Evolutionary conservation across 768 basidiomycete species (phyloP).

Genomic region (Boletus bicolor): DNA sequence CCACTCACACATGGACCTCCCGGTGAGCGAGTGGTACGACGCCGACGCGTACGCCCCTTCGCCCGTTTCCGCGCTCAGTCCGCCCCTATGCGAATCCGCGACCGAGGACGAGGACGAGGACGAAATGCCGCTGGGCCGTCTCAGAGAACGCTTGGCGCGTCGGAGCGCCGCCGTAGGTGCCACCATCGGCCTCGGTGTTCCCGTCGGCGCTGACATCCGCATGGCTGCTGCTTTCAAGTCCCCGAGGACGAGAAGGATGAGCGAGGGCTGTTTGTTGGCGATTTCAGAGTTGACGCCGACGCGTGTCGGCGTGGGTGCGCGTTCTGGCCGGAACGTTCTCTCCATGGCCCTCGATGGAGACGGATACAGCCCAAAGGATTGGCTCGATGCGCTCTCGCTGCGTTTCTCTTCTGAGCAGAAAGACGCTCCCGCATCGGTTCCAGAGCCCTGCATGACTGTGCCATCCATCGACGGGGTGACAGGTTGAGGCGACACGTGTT

Average conservation of each 20-base stretch:
- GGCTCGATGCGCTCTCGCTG: slow-evolving; percentile 21
- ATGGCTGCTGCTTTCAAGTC: neutral
- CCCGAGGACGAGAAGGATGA: slow-evolving; percentile 11
- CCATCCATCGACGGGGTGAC: neutral
- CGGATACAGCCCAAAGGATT: slow-evolving; percentile 6
- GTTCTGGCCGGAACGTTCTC: neutral
- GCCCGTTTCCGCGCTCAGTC: slow-evolving; percentile 17
- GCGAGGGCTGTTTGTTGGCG: slow-evolving; percentile 20
- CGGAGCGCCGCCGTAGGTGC: neutral
- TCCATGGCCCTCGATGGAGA: slow-evolving; percentile 10
- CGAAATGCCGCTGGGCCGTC: slow-evolving; percentile 13
- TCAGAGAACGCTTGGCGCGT: slow-evolving; percentile 10
- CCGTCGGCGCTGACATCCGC: neutral
- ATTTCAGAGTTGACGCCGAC: slow-evolving; percentile 18
- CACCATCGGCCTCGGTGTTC: neutral
- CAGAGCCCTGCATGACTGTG: too few relatives aligned
- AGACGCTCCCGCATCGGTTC: neutral
- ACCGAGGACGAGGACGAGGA: slow-evolving; percentile 14
- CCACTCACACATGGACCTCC: slow-evolving; percentile 4
- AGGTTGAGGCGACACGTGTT: neutral
- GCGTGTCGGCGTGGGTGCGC: slow-evolving; percentile 4
- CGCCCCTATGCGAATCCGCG: slow-evolving; percentile 7
- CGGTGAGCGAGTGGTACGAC: slow-evolving; percentile 12
- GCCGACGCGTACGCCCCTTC: slow-evolving; percentile 12
- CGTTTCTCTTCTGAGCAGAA: neutral